Base-by-base conservation (phyloP, 2,329 filamentous ascomycete genomes). In the Cytospora paraplurivora region DNA sequence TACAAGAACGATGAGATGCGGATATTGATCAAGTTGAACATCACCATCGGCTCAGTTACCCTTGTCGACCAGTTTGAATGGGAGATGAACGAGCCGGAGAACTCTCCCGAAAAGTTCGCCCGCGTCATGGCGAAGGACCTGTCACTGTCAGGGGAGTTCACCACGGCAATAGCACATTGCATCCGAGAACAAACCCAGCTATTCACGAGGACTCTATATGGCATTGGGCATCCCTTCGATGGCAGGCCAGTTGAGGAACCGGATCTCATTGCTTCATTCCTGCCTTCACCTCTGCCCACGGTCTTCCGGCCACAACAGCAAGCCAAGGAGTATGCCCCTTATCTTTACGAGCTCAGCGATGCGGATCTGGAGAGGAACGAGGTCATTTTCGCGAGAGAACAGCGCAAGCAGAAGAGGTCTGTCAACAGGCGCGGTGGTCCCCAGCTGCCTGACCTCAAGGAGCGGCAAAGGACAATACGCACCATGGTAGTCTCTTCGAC, bases 1-100 rank as follows among this genome's bases (percentile, higher is more conserved):
- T 97, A 97, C 80, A 98, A 98, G 77, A 97, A 99, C 73, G 95
- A 99, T 74, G 95, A 99, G 79, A 97, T 99, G 94, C 90, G 95
- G 57, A 91, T 99, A 69, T 80, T 96, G 51, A 87, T 99, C 76
- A 98, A 97, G 76, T 83, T 99, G 57, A 97, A 98, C 76, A 97
- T 99, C 72, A 98, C 95, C 7, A 97, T 99, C 72, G 95, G 94
- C 49, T 90, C 92, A 67, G 92, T 96, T 72, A 98, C 93, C 0
- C 82, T 99, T 33, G 89, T 97, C 41, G 95, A 99, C 72, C 95
- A 98, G 74, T 98, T 99, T 67, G 95, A 99, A 76, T 99, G 95
- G 95, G 95, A 99, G 71, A 93, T 98, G 74, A 98, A 98, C 77
- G 96, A 97, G 74, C 90, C 93, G 0, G 80, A 89, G 61, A 99